These are phyloP conservation scores for Claviceps sorghi DNA, from an alignment of 2,329 filamentous ascomycete genomes.

Conservation along the genomic window DNA sequence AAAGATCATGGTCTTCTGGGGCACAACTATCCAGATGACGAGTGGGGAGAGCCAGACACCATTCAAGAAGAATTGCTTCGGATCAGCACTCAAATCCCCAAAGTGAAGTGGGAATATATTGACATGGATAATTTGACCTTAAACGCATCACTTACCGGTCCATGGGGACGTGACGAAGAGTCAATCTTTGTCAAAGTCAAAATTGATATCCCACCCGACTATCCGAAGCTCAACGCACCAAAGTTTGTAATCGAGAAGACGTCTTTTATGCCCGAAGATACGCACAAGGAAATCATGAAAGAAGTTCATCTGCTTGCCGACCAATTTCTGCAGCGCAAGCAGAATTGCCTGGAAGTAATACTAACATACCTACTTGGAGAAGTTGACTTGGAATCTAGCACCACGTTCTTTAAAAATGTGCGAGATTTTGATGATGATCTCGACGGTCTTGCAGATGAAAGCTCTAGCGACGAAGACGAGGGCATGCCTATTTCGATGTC, in stretches of 20 bases:
- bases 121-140: constrained; percentile 47
- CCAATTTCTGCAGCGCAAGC: constrained; percentile 39
- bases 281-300: constrained; percentile 33
- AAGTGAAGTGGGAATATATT: constrained; percentile 49
- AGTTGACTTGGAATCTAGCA: constrained; percentile 44
- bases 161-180: constrained; percentile 43
- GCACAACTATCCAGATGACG: constrained; percentile 35
- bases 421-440: constrained; percentile 46
- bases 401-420: constrained; percentile 47
- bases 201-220: constrained; percentile 43
- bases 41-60: constrained; percentile 47
- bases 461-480: constrained; percentile 68
- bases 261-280: constrained; percentile 44
- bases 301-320: constrained; percentile 43
- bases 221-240: constrained; percentile 43
- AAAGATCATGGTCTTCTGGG: constrained; percentile 38
- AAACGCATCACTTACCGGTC: constrained; percentile 47
- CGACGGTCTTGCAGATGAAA: constrained; percentile 52
- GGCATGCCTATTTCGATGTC: constrained; percentile 45
- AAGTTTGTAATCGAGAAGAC: constrained; percentile 48
- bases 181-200: constrained; percentile 48
- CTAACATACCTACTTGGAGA: constrained; percentile 51
- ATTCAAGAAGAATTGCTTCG: constrained; percentile 51
- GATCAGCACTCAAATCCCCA: constrained; percentile 46
- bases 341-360: constrained; percentile 47